These are phyloP conservation scores for Posidonia oceanica DNA, from an alignment of 116 monocot species.

Conservation along the genomic window DNA sequence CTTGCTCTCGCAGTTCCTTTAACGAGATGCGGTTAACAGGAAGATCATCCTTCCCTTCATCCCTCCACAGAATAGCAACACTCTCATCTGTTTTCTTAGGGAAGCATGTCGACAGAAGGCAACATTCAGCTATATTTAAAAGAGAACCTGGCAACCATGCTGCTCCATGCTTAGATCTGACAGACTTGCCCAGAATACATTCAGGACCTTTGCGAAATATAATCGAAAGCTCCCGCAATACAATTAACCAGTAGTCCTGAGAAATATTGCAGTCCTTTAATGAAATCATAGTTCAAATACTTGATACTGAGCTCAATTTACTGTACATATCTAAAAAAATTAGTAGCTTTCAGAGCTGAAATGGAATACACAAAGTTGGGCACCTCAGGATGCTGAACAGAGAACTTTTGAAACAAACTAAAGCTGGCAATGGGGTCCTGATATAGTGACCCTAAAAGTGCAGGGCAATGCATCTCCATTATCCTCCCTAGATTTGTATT, in stretches of 20 bases:
- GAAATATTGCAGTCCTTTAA: background rate
- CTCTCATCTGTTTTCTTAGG: conserved; percentile 60
- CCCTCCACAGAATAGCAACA: conserved; percentile 71
- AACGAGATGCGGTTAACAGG: conserved; percentile 46
- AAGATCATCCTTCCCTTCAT: conserved; percentile 65
- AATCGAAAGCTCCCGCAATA: conserved; percentile 69
- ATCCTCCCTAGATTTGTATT: conserved; percentile 69
- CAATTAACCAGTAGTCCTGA: conserved; percentile 87
- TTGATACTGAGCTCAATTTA: background rate
- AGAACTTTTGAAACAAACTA: conserved; percentile 58
- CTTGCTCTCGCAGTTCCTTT: conserved; percentile 75
- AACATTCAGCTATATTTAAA: conserved; percentile 87
- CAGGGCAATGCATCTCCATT: conserved; percentile 72
- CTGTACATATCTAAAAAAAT: background rate
- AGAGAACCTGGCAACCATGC: conserved; percentile 65
- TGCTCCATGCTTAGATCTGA: conserved; percentile 50
- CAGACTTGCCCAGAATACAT: conserved; percentile 59
- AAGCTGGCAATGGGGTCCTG: conserved; percentile 73
- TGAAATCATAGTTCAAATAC: background rate
- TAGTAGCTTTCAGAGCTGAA: background rate
- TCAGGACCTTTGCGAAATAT: conserved; percentile 50
- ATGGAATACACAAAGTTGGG: background rate
- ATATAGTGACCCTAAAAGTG: conserved; percentile 66
- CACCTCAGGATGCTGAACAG: conserved; percentile 68
- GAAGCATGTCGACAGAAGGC: conserved; percentile 42